Evolutionary conservation across 352 stramenopile species (phyloP).

Genomic region (Phytophthora tentaculata): DNA sequence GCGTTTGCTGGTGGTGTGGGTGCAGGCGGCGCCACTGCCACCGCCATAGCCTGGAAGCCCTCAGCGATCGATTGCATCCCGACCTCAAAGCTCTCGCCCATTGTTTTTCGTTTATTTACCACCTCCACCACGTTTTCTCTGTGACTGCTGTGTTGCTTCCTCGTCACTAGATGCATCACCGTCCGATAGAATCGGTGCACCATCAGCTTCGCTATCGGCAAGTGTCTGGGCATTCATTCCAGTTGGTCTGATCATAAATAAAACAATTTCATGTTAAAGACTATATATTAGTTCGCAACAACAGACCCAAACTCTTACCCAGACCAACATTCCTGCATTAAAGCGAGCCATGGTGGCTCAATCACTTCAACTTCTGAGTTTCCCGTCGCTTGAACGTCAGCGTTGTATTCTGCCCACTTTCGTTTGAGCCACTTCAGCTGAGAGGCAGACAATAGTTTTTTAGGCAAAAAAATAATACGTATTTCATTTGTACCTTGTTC

Average conservation of each 20-base stretch:
- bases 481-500: not conserved
- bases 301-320: no score
- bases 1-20: not conserved
- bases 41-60: slow-evolving; percentile 15
- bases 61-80: slow-evolving; percentile 12
- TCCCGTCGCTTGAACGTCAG: slow-evolving; percentile 3
- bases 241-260: not conserved
- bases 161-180: not conserved
- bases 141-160: no score
- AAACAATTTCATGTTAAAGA: no score
- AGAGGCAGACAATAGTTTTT: no score
- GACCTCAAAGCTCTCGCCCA: slow-evolving; percentile 11
- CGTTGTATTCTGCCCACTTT: slow-evolving; percentile 14
- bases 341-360: slow-evolving; percentile 6
- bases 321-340: no score
- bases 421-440: slow-evolving; percentile 14
- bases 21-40: not conserved
- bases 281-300: not conserved
- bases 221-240: slow-evolving; percentile 4
- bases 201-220: slow-evolving; percentile 3
- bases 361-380: slow-evolving; percentile 4
- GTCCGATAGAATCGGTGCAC: not conserved
- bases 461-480: not conserved
- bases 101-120: slow-evolving; percentile 1
- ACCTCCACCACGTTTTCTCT: not conserved